A percentile compares a stretch with the other conserved stretches of the same genome.
Conservation (phyloP, 129 eudicot genomes). For the Saposhnikovia divaricata region DNA sequence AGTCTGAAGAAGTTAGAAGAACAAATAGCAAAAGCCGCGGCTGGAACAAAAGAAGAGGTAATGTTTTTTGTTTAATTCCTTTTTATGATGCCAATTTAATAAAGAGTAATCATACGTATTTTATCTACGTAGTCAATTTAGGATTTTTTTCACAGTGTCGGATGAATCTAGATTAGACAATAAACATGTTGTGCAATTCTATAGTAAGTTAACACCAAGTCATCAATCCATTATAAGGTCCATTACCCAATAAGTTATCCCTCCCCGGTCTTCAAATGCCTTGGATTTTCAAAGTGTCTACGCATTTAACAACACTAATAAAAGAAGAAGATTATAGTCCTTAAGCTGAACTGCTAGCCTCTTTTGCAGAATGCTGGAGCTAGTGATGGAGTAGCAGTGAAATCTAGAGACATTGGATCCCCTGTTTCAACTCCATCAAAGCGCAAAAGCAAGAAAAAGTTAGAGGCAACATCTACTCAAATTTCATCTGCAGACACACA, state of each 20-base stretch:
- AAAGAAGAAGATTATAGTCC: neutral
- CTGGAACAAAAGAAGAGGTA: slow-evolving; percentile 44
- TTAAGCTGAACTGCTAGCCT: neutral
- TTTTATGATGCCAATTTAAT: neutral
- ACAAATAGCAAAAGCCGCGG: slow-evolving; percentile 49
- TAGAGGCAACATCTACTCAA: slow-evolving; percentile 36
- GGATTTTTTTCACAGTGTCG: neutral
- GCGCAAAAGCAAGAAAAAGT: slow-evolving; percentile 68
- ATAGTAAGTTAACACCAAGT: neutral
- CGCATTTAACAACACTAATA: neutral
- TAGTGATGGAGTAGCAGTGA: slow-evolving; percentile 28
- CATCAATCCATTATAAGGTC: neutral
- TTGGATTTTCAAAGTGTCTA: neutral
- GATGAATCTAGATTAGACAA: neutral
- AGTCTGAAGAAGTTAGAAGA: slow-evolving; percentile 60
- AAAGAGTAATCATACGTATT: neutral
- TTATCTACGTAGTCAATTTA: neutral
- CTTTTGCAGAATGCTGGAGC: slow-evolving; percentile 25
- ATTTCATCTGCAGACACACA: slow-evolving; percentile 33
- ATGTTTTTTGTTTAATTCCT: neutral
- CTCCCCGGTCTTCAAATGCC: neutral
- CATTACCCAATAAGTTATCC: neutral
- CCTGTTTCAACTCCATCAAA: slow-evolving; percentile 37
- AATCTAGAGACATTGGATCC: slow-evolving; percentile 61
- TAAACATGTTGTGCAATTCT: neutral